A percentile compares a stretch with the other conserved stretches of the same genome.
phyloP scores from a whole-genome alignment of 2,329 filamentous ascomycete genomes.

The Achaetomium macrosporum region DNA sequence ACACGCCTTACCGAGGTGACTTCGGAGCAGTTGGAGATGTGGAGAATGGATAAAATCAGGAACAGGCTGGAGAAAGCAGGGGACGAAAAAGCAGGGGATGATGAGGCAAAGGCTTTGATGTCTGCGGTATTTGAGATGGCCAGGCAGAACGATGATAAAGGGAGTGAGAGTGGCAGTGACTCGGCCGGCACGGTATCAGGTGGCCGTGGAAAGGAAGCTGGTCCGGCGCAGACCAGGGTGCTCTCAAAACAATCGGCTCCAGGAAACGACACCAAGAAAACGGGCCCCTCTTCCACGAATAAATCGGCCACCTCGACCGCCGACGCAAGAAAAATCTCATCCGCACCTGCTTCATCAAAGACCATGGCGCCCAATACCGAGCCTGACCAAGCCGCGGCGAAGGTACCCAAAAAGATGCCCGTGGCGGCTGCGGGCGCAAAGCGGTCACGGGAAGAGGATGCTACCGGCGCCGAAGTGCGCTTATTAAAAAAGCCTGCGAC shows the following conservation, averaged over 20 bases:
- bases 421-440: conserved; percentile 29
- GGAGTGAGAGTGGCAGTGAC: conserved; percentile 7
- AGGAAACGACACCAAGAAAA: conserved; percentile 12
- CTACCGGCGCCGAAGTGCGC: conserved; percentile 27
- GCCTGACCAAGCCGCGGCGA: conserved; percentile 19
- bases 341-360: conserved; percentile 8
- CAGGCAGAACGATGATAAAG: conserved; percentile 24
- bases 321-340: conserved; percentile 8
- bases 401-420: conserved; percentile 7
- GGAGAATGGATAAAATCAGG: conserved; percentile 58
- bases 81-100: conserved; percentile 60
- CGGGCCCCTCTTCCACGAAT: background rate
- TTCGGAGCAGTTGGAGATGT: conserved; percentile 13
- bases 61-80: conserved; percentile 59
- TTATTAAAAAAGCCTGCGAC: conserved; percentile 36
- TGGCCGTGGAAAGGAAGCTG: conserved; percentile 8
- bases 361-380: conserved; percentile 6
- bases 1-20: conserved; percentile 19
- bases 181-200: conserved; percentile 4
- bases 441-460: conserved; percentile 36
- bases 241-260: conserved; percentile 7
- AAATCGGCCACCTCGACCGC: conserved; percentile 5
- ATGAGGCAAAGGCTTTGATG: conserved; percentile 56
- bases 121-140: conserved; percentile 36
- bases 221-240: conserved; percentile 1